Conservation (phyloP, 768 basidiomycete species). For the Serendipita sp. region DNA sequence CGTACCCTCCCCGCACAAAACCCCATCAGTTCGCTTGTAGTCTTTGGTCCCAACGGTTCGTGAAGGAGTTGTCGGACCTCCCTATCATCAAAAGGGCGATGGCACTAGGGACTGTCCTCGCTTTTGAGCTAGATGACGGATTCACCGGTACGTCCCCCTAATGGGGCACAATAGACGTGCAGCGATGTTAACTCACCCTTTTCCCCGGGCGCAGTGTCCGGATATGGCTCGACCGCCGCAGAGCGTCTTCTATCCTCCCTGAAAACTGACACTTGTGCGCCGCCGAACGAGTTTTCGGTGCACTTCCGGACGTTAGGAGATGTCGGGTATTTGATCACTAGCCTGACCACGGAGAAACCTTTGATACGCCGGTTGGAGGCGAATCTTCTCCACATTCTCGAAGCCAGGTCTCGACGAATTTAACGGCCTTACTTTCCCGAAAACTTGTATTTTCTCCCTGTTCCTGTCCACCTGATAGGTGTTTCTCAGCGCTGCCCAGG, state of each 20-base stretch:
- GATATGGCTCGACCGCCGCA: conserved; percentile 45
- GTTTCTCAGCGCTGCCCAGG: too few species aligned
- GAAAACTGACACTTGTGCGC: conserved; percentile 16
- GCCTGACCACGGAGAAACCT: conserved; percentile 45
- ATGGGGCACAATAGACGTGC: too few species aligned
- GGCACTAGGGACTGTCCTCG: conserved; percentile 74
- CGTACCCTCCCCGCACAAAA: too few species aligned
- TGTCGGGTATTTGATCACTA: conserved; percentile 85
- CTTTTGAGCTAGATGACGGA: conserved; percentile 51
- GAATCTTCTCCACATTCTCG: background rate
- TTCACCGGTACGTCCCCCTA: conserved; percentile 29
- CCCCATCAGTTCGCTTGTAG: conserved; percentile 21
- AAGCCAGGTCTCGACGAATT: background rate
- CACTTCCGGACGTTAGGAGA: conserved; percentile 83
- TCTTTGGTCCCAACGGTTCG: conserved; percentile 68
- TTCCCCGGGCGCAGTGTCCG: conserved; percentile 26
- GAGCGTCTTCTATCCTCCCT: conserved; percentile 41
- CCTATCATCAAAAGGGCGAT: conserved; percentile 52
- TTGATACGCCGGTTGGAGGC: background rate
- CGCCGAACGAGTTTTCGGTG: conserved; percentile 42
- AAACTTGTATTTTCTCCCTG: too few species aligned
- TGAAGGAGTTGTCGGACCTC: conserved; percentile 40
- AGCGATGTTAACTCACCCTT: conserved; percentile 17
- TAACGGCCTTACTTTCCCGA: background rate
- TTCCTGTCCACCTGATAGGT: too few species aligned